These are phyloP conservation scores for Jackrogersella multiformis DNA, from an alignment of 495 filamentous ascomycete species.

Conservation along the genomic window DNA sequence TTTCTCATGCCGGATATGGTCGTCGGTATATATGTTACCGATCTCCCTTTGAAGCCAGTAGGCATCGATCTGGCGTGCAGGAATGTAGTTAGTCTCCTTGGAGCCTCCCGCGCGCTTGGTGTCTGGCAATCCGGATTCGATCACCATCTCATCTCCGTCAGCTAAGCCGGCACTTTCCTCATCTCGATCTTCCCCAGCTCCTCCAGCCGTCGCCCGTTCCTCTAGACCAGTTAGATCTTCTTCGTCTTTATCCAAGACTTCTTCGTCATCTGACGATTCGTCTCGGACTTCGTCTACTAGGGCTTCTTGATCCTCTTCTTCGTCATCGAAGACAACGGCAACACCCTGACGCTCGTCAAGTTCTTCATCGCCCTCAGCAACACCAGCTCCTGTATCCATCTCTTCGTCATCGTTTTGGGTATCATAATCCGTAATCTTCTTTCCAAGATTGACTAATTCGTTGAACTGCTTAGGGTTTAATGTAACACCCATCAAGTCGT, in stretches of 20 bases:
- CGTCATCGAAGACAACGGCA: slow-evolving; percentile 94
- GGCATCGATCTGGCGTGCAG: slow-evolving; percentile 90
- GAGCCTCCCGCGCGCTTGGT: slow-evolving; percentile 48
- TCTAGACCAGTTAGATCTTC: slow-evolving; percentile 69
- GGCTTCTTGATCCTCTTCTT: slow-evolving; percentile 88
- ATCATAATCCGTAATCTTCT: slow-evolving; percentile 99
- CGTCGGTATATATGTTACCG: slow-evolving; percentile 84
- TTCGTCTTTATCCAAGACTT: slow-evolving; percentile 63
- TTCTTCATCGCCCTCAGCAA: slow-evolving; percentile 69
- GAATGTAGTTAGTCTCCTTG: slow-evolving; percentile 70
- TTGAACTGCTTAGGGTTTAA: slow-evolving; percentile 94
- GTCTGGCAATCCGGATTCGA: slow-evolving; percentile 67
- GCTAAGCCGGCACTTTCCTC: slow-evolving; percentile 60
- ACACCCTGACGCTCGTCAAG: slow-evolving; percentile 95
- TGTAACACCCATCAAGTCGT: slow-evolving; percentile 84
- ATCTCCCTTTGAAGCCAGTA: slow-evolving; percentile 97
- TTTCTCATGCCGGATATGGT: slow-evolving; percentile 90
- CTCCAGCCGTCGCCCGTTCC: slow-evolving; percentile 63
- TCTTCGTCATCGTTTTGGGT: slow-evolving; percentile 96
- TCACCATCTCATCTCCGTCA: slow-evolving; percentile 79
- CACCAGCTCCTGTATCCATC: slow-evolving; percentile 71
- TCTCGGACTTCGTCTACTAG: slow-evolving; percentile 83
- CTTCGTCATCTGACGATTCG: slow-evolving; percentile 83
- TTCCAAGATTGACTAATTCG: slow-evolving; percentile 93
- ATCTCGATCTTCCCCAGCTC: slow-evolving; percentile 59